Base-by-base conservation (phyloP, 73 alveolate genomes). In the Effrenium voratum region DNA sequence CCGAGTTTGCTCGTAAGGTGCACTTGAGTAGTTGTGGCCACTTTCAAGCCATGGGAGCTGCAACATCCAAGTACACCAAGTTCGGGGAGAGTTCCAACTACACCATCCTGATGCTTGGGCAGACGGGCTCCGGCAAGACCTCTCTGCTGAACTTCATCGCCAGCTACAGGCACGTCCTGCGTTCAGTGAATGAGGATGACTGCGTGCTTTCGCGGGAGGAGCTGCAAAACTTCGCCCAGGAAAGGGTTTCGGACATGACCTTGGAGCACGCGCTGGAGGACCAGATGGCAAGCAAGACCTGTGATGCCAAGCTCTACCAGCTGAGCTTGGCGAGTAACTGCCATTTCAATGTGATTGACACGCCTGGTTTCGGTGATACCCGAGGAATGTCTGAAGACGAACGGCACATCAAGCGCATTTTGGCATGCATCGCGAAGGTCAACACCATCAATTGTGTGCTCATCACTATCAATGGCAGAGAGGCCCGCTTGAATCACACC, bases 251-350 rank as follows among this genome's bases (percentile, higher is more conserved):
- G 5, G 86, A 88, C 75, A 2, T 45, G 55, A 68, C 40, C 28
- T 41, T 68, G 72, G 96, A 90, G 40, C 44, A 90, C 41, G 97
- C 86, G 8, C n/a, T 90, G 44, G 87, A 44, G 0, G 97, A 90
- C 44, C 87, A 43, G 38, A 90, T 90, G 97, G 97, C 97, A 49
- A 90, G 97, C 98, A 91, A 72, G 45, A 72, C 98, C 0, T 91
- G 80, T 46, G 98, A 70, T 91, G 98, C 98, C 63, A 45, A 49
- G 30, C 79, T 70, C 59, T 70, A 91, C 90, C 90, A 91, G 66
- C 5, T 90, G 15, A n/a, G 13, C 32, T 44, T 90, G 59, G 86
- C 88, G 41, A 12, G 60, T 8, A 90, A 66, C 81, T 66, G 97
- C 77, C 52, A 38, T 75, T 68, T 66, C 36, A 90, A 52, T 41